Base-by-base conservation (phyloP, 495 filamentous ascomycete genomes). In the Aspergillus diversus region DNA sequence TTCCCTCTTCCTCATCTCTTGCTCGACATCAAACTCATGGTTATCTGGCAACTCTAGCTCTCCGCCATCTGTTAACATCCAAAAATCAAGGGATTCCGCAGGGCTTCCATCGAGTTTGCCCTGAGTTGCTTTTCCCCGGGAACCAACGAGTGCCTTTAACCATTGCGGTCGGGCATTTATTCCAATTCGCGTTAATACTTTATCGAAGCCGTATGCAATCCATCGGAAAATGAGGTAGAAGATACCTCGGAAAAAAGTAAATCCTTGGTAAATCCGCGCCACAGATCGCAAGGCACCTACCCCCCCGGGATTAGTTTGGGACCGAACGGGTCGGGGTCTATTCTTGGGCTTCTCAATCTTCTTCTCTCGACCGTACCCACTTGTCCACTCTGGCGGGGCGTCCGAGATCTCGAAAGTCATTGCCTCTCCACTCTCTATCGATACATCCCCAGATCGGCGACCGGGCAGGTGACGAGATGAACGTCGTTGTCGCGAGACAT, bases 211-310 rank as follows among this genome's bases (percentile, higher is more conserved):
- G 21, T 85, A 72, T 7, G 86, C 86, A 58, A 81, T 74, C 73
- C 88, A 86, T 32, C 83, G 82, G 7, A 85, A 63, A 5, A 91
- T 55, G 3, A 97, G 83, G 66, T 83, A 84, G 63, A 83, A 87
- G 49, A 95, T 91, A 39, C 87, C 85, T 49, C 87, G 82, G 55
- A 94, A 80, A 67, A 93, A 92, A 34, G 92, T 84, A 21, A 89
- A 75, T 0, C 87, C 90, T 71, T 92, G 84, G 43, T 89, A 76
- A 83, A 89, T 90, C 63, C 93, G 80, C 1, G 86, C 84, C 55
- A 88, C 87, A 39, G 91, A 80, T 59, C 93, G 90, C 7, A 89
- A 79, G 47, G 90, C 86, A 9, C 92, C 93, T 39, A 96, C 88
- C 3, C 92, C 93, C 61, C 88, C 88, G 53, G 73, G 67, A 71